Evolutionary conservation across 164 flowering plant genomes (phyloP).

Genomic region (Euptelea pleiosperma): DNA sequence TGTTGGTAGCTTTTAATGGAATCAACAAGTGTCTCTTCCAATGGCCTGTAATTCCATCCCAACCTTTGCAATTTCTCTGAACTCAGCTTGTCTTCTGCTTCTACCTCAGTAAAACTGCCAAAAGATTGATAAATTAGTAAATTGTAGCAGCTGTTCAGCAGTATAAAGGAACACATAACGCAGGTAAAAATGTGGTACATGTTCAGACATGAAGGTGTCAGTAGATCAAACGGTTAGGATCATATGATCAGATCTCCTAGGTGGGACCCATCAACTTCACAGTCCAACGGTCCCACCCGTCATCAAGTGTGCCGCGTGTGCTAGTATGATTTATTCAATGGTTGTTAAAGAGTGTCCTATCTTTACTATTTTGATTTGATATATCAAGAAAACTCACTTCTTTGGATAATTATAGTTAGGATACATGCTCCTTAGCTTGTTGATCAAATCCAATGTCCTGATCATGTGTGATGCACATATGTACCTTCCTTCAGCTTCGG

Average conservation of each 20-base stretch:
- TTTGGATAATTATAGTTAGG: conserved; percentile 44
- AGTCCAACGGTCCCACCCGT: too few species aligned
- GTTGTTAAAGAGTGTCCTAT: neutral
- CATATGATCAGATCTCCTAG: too few species aligned
- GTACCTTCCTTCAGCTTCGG: conserved; percentile 53
- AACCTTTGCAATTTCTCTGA: conserved; percentile 37
- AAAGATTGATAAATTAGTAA: neutral
- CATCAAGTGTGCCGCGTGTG: too few species aligned
- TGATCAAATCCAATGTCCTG: conserved; percentile 23
- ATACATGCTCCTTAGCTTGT: conserved; percentile 28
- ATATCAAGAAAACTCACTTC: conserved; percentile 19
- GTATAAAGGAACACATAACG: too few species aligned
- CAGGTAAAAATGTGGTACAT: too few species aligned
- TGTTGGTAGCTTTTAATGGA: conserved; percentile 30
- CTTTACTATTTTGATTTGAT: neutral
- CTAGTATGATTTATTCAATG: too few species aligned
- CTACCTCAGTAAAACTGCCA: conserved; percentile 17
- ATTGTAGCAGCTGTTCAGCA: too few species aligned
- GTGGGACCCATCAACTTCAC: too few species aligned
- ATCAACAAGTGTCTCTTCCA: conserved; percentile 48
- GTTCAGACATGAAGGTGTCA: too few species aligned
- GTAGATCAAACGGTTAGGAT: too few species aligned
- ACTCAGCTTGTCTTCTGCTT: conserved; percentile 9
- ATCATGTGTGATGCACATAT: conserved; percentile 30
- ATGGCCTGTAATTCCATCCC: conserved; percentile 45